Percentiles rank a stretch among this genome's conserved stretches.
Conservation (phyloP, 345 rosid genomes). For the Citrus sp. region DNA sequence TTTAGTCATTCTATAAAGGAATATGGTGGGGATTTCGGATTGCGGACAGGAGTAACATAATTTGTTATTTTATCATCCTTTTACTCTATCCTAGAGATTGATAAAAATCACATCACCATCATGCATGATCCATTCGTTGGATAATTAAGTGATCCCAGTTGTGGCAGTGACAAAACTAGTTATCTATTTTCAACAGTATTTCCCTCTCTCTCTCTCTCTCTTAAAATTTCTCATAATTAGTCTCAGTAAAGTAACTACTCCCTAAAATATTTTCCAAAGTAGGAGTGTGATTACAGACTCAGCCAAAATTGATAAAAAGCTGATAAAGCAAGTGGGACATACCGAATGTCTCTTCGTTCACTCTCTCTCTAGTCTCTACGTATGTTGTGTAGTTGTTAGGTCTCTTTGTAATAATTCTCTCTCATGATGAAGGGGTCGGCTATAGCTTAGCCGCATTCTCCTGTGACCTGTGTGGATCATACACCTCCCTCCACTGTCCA, state of each 20-base stretch:
- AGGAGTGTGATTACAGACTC: not conserved
- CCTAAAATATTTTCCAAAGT: slow-evolving; percentile 14
- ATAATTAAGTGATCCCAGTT: not conserved
- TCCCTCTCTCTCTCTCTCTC: not conserved
- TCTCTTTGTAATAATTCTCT: not conserved
- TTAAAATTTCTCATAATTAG: slow-evolving; percentile 8
- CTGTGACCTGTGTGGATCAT: not conserved
- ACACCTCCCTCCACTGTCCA: slow-evolving; percentile 5
- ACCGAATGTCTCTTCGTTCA: slow-evolving; percentile 11
- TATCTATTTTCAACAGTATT: too few relatives aligned
- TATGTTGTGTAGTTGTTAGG: not conserved
- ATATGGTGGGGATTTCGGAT: too few relatives aligned
- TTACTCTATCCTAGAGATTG: not conserved
- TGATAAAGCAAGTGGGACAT: slow-evolving; percentile 11
- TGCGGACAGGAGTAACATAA: too few relatives aligned
- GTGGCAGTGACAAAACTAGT: not conserved
- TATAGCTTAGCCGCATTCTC: not conserved
- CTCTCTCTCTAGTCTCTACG: not conserved
- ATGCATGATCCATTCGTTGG: not conserved
- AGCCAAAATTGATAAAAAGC: not conserved
- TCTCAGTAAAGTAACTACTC: slow-evolving; percentile 30
- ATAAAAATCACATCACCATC: not conserved
- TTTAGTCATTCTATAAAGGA: too few relatives aligned
- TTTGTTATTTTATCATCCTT: too few relatives aligned
- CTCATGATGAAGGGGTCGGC: not conserved